phyloP scores from a whole-genome alignment of 805 yeast genomes.

The Metschnikowia picachoensis region DNA sequence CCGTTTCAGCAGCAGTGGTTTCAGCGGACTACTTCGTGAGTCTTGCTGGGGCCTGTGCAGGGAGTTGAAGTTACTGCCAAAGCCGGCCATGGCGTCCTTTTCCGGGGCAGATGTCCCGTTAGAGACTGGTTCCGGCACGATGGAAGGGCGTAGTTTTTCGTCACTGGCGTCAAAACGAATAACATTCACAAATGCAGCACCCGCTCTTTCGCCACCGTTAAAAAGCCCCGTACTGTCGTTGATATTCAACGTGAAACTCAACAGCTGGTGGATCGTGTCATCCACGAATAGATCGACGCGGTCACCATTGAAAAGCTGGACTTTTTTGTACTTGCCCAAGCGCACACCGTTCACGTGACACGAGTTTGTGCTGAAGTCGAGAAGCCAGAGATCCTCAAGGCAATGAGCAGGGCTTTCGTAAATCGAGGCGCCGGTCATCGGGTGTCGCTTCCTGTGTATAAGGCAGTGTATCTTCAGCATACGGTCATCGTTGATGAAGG shows the following conservation, averaged over 20 bases:
- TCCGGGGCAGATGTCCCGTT: no score
- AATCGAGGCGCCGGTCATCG: constrained; percentile 44
- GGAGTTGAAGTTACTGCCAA: constrained; percentile 29
- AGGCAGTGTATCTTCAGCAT: constrained; percentile 84
- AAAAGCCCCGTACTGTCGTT: constrained; percentile 63
- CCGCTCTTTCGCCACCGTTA: constrained; percentile 40
- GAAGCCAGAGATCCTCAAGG: constrained; percentile 71
- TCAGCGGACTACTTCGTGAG: constrained; percentile 16
- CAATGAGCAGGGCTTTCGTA: constrained; percentile 73
- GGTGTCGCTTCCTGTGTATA: constrained; percentile 59
- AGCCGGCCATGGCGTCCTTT: constrained; percentile 5
- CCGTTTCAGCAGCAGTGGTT: constrained; percentile 21
- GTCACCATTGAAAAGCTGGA: constrained; percentile 62
- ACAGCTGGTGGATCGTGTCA: constrained; percentile 43
- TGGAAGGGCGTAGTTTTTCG: constrained; percentile 25
- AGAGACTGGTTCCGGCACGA: constrained; percentile 14
- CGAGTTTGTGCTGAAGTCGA: constrained; percentile 77
- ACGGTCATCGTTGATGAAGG: constrained; percentile 63
- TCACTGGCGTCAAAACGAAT: constrained; percentile 27
- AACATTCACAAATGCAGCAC: constrained; percentile 20
- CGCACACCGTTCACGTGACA: constrained; percentile 62
- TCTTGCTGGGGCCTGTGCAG: constrained; percentile 26
- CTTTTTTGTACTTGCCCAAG: constrained; percentile 61
- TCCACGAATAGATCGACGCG: constrained; percentile 64
- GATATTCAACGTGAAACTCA: constrained; percentile 52